phyloP scores from a whole-genome alignment of 768 basidiomycete species.

The Leccinum longicurvipes region DNA sequence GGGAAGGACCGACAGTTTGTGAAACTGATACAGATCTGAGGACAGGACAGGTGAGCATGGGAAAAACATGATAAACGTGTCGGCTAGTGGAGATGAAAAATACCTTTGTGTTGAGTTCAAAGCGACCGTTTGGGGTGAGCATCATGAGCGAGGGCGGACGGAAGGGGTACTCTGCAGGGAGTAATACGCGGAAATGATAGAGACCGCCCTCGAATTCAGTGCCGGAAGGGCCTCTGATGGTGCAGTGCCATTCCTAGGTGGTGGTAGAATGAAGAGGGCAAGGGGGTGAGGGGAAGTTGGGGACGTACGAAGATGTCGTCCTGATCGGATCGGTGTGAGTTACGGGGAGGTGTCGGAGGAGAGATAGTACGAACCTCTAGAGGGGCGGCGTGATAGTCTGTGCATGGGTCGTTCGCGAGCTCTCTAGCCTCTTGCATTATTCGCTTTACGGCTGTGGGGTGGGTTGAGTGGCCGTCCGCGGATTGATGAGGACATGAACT shows the following conservation, averaged over 20 bases:
- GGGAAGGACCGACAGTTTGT: slow-evolving; percentile 65
- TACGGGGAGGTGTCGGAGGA: neutral
- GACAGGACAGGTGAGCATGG: slow-evolving; percentile 7
- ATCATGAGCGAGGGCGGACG: slow-evolving; percentile 94
- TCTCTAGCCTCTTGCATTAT: slow-evolving; percentile 97
- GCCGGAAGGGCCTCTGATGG: slow-evolving; percentile 82
- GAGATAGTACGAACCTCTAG: slow-evolving; percentile 54
- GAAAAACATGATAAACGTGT: slow-evolving; percentile 11
- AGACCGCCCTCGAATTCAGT: slow-evolving; percentile 93
- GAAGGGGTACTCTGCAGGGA: slow-evolving; percentile 95
- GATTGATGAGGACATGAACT: slow-evolving; percentile 3
- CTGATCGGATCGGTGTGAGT: slow-evolving; percentile 36
- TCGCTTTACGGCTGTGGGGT: slow-evolving; percentile 75
- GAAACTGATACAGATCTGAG: slow-evolving; percentile 88
- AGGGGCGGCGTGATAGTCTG: slow-evolving; percentile 81
- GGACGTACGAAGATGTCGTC: slow-evolving; percentile 82
- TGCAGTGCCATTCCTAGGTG: slow-evolving; percentile 91
- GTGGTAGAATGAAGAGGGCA: slow-evolving; percentile 18
- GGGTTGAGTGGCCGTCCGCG: neutral
- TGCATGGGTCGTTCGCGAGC: slow-evolving; percentile 76
- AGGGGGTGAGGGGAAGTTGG: neutral
- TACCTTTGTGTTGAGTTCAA: slow-evolving; percentile 94
- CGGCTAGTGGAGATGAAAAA: slow-evolving; percentile 17
- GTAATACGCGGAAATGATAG: slow-evolving; percentile 90
- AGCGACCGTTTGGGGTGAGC: slow-evolving; percentile 95